Evolutionary conservation across 2,329 filamentous ascomycete species (phyloP), one percentile per base, ranked within the genome.

Genomic region (Ustulina deusta): DNA sequence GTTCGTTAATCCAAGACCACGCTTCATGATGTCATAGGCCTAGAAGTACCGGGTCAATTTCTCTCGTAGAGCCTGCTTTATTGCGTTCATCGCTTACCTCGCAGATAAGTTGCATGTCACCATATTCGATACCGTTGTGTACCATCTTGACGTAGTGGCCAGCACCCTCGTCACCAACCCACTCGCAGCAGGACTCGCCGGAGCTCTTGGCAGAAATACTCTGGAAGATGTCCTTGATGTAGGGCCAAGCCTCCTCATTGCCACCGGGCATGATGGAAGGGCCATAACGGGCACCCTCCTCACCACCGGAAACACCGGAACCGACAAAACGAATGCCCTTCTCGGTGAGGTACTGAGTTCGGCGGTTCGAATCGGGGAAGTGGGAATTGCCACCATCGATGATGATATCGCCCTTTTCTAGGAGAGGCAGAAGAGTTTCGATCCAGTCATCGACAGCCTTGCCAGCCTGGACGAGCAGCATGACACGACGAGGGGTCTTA

Each of bases 81-180:
- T 40, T 44, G n/a, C 15, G 9, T 15, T 49, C 40, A 4, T 48
- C n/a, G 46, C 89, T 77, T 85, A 97, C 95, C 91, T 99, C 96
- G 84, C 92, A 97, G 82, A 99, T 99, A 79, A 99, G 89, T 88
- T 99, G 96, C 96, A 99, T 99, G 86, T 99, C 96, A 90, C 96
- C 96, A 82, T 99, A 99, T 87, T 99, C 96, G 78, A 99, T 99
- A 89, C 96, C 96, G 86, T 99, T 99, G 91, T 99, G 96, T 72
- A 99, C 96, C 96, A 99, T 99, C 93, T 99, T 99, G 87, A 99
- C 95, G 88, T 97, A 99, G 91, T 99, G 96, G 78, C 96, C 96
- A 85, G 96, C 93, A 90, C 96, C 96, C 84, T 98, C 94, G 85
- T 98, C 96, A 86, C 96, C 96, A 78, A 99, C 96, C 96, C 96